Conservation (phyloP, 371 early-diverging fungal genomes). For the Batkoa obscura region DNA sequence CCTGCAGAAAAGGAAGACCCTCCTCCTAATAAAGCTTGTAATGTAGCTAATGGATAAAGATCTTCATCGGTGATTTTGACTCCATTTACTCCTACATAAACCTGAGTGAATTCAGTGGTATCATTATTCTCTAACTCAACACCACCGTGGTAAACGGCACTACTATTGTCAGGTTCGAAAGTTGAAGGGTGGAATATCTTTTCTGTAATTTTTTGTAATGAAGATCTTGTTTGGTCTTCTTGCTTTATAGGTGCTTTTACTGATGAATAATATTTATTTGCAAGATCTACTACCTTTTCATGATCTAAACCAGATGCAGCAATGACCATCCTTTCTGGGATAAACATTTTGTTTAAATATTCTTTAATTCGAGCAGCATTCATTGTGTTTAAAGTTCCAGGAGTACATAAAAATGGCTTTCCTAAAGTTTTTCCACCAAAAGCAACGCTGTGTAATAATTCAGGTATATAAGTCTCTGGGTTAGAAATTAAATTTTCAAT, state of each 20-base stretch:
- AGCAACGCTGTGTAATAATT: conserved; percentile 69
- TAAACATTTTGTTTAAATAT: no score
- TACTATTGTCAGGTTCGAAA: conserved; percentile 18
- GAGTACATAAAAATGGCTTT: conserved; percentile 57
- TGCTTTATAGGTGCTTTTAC: conserved; percentile 10
- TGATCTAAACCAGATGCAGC: conserved; percentile 79
- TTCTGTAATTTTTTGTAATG: not conserved
- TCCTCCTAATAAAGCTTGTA: conserved; percentile 83
- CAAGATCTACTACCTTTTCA: conserved; percentile 49
- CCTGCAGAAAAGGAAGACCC: conserved; percentile 95
- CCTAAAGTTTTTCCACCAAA: conserved; percentile 67
- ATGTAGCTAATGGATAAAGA: conserved; percentile 75
- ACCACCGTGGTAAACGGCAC: conserved; percentile 70
- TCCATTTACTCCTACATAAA: conserved; percentile 79
- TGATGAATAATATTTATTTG: conserved; percentile 38
- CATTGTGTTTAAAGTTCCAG: conserved; percentile 40
- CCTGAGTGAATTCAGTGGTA: conserved; percentile 52
- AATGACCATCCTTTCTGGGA: conserved; percentile 83
- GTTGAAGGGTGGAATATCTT: not conserved
- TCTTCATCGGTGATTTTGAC: conserved; percentile 61
- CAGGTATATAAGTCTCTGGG: conserved; percentile 70
- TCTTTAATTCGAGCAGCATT: conserved; percentile 56
- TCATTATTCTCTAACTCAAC: conserved; percentile 33
- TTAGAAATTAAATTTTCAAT: conserved; percentile 65
- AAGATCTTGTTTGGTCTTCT: not conserved